Base-by-base conservation (phyloP, 2,329 filamentous ascomycete genomes). In the Pseudogymnoascus sp. region DNA sequence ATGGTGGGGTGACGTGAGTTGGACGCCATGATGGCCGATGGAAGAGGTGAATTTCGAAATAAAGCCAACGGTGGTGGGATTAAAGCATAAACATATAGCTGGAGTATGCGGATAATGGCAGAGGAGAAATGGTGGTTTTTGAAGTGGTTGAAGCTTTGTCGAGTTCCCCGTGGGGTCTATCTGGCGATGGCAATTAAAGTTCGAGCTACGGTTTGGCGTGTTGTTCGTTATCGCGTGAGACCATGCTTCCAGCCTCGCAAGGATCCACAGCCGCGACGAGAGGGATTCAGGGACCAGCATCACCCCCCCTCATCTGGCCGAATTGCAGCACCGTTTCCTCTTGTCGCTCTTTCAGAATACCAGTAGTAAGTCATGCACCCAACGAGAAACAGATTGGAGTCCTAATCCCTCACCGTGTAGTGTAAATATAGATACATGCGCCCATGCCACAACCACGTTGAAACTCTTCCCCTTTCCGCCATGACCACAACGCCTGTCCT, bases 1-100 rank as follows among this genome's bases (percentile, higher is more conserved):
- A 69, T 67, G 19, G 31, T 9, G n/a, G 66, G 66, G 38, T 68
- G 65, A 31, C 63, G 47, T 64, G 63, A 60, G 64, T 67, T 35
- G 53, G 67, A 60, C 23, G 61, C 64, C 66, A 67, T 68, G 28
- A 62, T 8, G 44, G 26, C 61, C 35, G 33, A 61, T 1, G 28
- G 17, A 15, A 19, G 28, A 19, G 50, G 23, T 15, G 6, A 21
- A 21, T 19, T 33, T 33, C 17, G 50, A 15, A 33, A 33, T 19
- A 57, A 21, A 6, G 28, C 6, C 5, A 21, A 13, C 33, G 26
- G 11, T 57, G 26, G 11, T 33, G 50, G n/a, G n/a, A n/a, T 21
- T 57, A 33, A 4, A 57, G 50, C 17, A 13, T 33, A 57, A 9
- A 21, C 9, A 15, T 4, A 10, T 4, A 33, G 10, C n/a, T 33